phyloP scores from a whole-genome alignment of 164 flowering plant genomes.

The Annona squamosa region DNA sequence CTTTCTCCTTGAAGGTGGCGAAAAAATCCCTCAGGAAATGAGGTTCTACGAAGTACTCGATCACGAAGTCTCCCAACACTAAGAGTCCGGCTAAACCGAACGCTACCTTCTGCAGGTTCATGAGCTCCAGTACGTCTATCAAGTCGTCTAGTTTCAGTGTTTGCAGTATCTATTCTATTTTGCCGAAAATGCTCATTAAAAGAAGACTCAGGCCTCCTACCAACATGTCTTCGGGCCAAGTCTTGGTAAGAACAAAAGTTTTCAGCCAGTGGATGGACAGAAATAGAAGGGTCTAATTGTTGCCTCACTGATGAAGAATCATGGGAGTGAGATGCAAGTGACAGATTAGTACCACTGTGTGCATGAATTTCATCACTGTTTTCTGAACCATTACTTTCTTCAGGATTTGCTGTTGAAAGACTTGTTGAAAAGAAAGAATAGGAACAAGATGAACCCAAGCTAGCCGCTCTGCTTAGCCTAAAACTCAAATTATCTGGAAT shows the following conservation, averaged over 20 bases:
- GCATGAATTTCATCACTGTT: slow-evolving; percentile 24
- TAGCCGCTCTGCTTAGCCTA: slow-evolving; percentile 59
- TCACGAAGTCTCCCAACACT: slow-evolving; percentile 98
- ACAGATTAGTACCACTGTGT: slow-evolving; percentile 20
- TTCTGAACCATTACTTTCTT: slow-evolving; percentile 23
- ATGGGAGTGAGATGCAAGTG: slow-evolving; percentile 18
- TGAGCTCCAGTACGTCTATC: slow-evolving; percentile 49
- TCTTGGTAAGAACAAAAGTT: slow-evolving; percentile 21
- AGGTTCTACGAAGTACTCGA: slow-evolving; percentile 80
- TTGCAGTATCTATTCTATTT: slow-evolving; percentile 28
- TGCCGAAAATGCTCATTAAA: slow-evolving; percentile 26
- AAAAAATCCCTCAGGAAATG: slow-evolving; percentile 48
- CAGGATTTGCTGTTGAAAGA: slow-evolving; percentile 30
- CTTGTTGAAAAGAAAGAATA: slow-evolving; percentile 43
- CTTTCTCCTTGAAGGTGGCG: slow-evolving; percentile 48
- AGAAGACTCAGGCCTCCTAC: slow-evolving; percentile 15
- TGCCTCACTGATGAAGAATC: slow-evolving; percentile 20
- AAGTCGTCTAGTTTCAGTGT: slow-evolving; percentile 28
- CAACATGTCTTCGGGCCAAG: slow-evolving; percentile 16
- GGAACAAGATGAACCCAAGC: slow-evolving; percentile 62
- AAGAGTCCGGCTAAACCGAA: slow-evolving; percentile 74
- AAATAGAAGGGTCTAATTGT: slow-evolving; percentile 1
- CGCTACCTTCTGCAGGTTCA: slow-evolving; percentile 73
- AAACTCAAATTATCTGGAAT: slow-evolving; percentile 62
- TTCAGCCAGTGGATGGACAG: neutral